phyloP scores from a whole-genome alignment of 208 protist species.

The Crithidia acanthocephali region DNA sequence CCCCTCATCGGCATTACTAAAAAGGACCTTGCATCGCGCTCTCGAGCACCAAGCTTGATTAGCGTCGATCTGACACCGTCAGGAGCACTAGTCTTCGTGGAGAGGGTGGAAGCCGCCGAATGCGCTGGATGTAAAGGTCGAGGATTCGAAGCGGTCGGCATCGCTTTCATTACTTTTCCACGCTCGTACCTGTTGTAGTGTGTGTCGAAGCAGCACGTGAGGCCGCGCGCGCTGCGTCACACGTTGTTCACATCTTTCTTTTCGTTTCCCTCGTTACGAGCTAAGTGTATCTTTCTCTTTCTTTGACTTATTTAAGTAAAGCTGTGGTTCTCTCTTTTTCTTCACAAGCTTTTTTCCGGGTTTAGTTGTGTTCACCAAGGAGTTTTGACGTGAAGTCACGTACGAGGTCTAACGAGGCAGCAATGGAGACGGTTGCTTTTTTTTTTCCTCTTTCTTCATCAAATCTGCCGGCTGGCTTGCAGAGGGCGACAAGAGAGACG shows the following conservation, averaged over 20 bases:
- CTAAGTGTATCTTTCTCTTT: not conserved
- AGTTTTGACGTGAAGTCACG: too few relatives aligned
- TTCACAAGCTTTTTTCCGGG: conserved; percentile 2
- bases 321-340: conserved; percentile 6
- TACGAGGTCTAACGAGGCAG: too few relatives aligned
- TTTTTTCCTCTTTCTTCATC: too few relatives aligned
- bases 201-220: conserved; percentile 6
- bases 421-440: too few relatives aligned
- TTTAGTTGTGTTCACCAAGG: too few relatives aligned
- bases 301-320: conserved; percentile 2
- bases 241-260: conserved; percentile 38
- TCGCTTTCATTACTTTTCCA: not conserved
- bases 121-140: not conserved
- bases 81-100: not conserved
- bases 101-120: not conserved
- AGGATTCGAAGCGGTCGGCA: not conserved
- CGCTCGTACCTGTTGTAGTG: not conserved
- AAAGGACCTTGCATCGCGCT: not conserved
- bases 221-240: not conserved
- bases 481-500: too few relatives aligned
- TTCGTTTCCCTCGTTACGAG: not conserved
- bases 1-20: conserved; percentile 24
- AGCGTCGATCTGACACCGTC: too few relatives aligned
- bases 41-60: too few relatives aligned
- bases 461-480: too few relatives aligned